Evolutionary conservation across 2,329 filamentous ascomycete genomes (phyloP).

Genomic region (Didymella lethalis): DNA sequence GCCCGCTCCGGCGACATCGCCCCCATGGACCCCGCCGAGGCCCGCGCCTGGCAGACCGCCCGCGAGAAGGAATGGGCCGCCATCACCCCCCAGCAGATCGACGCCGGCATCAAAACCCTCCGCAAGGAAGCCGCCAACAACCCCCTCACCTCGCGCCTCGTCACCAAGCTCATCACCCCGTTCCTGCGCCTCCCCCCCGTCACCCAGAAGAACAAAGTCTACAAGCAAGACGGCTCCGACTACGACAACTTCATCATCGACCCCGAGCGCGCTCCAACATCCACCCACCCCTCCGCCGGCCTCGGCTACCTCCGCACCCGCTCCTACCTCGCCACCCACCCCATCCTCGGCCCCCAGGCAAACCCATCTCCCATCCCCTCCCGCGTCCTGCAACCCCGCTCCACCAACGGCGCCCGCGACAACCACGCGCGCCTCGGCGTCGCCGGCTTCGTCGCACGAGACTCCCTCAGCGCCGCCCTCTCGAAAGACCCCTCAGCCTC

Average conservation of each 20-base stretch:
- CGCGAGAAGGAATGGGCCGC: slow-evolving; percentile 39
- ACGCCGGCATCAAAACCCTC: slow-evolving; percentile 46
- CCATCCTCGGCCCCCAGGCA: slow-evolving; percentile 66
- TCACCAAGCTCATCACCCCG: slow-evolving; percentile 59
- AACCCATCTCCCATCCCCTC: slow-evolving; percentile 62
- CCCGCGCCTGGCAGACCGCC: slow-evolving; percentile 27
- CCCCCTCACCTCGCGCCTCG: slow-evolving; percentile 60
- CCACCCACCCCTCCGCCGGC: slow-evolving; percentile 71
- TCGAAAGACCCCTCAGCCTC: no score
- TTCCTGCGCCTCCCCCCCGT: slow-evolving; percentile 64
- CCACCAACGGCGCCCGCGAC: slow-evolving; percentile 25
- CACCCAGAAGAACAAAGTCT: slow-evolving; percentile 33
- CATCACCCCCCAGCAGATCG: slow-evolving; percentile 38
- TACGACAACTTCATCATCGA: slow-evolving; percentile 37
- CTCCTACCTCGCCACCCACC: slow-evolving; percentile 66
- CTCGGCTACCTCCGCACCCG: slow-evolving; percentile 67
- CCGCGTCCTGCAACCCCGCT: slow-evolving; percentile 60
- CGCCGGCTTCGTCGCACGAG: slow-evolving; percentile 54
- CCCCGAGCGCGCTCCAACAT: slow-evolving; percentile 55
- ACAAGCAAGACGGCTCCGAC: slow-evolving; percentile 36
- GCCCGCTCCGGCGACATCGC: slow-evolving; percentile 24
- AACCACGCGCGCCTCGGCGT: slow-evolving; percentile 53
- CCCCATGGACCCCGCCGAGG: slow-evolving; percentile 38
- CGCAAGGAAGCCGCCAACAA: slow-evolving; percentile 57
- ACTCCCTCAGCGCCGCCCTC: slow-evolving; percentile 38